Percentiles rank a stretch among this genome's conserved stretches.
Evolutionary conservation across 176 grass and related monocot species (phyloP).

Genomic region (Aegilops longissima): DNA sequence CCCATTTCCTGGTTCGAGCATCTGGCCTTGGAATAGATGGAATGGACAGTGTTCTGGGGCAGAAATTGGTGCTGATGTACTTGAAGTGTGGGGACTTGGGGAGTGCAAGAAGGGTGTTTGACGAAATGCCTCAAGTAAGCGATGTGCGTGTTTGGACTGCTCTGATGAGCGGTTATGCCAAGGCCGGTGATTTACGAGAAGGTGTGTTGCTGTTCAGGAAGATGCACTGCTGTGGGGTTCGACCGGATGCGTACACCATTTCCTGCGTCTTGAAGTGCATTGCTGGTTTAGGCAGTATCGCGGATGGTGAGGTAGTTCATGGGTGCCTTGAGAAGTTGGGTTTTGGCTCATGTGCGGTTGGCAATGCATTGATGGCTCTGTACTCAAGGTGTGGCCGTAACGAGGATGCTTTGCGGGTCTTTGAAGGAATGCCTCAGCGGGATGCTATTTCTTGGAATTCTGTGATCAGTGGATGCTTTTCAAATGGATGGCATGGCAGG

Average conservation of each 20-base stretch:
- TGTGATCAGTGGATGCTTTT: slow-evolving; percentile 64
- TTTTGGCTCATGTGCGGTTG: slow-evolving; percentile 49
- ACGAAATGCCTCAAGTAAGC: slow-evolving; percentile 43
- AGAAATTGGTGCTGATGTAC: slow-evolving; percentile 72
- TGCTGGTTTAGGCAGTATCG: slow-evolving; percentile 36
- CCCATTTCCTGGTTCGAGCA: slow-evolving; percentile 47
- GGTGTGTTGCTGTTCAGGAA: slow-evolving; percentile 56
- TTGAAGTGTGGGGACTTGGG: slow-evolving; percentile 61
- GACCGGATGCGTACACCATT: slow-evolving; percentile 52
- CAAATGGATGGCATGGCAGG: slow-evolving; percentile 51
- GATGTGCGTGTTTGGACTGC: slow-evolving; percentile 61
- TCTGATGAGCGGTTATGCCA: slow-evolving; percentile 56
- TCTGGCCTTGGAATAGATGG: slow-evolving; percentile 14
- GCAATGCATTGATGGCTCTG: slow-evolving; percentile 66
- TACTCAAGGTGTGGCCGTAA: slow-evolving; percentile 57
- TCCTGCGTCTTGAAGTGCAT: slow-evolving; percentile 70
- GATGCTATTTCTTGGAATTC: slow-evolving; percentile 90
- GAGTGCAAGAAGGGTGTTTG: slow-evolving; percentile 55
- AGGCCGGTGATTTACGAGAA: slow-evolving; percentile 43
- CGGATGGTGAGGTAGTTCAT: slow-evolving; percentile 57
- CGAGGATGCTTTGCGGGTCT: slow-evolving; percentile 49
- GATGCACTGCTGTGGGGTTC: slow-evolving; percentile 52
- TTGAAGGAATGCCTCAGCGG: slow-evolving; percentile 54
- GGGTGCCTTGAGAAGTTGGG: slow-evolving; percentile 65
- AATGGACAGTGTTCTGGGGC: slow-evolving; percentile 39